These are phyloP conservation scores for Yamadazyma kanchanaburiensis DNA, from an alignment of 1,139 yeast species.

Conservation along the genomic window DNA sequence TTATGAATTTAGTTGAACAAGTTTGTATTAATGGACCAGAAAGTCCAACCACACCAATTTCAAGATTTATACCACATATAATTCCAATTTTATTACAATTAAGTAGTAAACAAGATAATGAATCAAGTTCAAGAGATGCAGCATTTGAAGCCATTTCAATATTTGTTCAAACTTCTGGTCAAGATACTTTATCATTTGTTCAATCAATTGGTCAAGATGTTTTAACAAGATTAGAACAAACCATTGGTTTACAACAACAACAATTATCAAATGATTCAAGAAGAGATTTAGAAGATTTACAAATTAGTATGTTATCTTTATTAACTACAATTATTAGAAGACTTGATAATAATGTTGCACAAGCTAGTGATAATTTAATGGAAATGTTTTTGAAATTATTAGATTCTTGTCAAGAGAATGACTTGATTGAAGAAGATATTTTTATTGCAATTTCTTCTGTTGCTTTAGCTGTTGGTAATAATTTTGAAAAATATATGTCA, in stretches of 20 bases:
- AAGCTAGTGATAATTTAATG: slow-evolving; percentile 85
- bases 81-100: slow-evolving; percentile 70
- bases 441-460: slow-evolving; percentile 89
- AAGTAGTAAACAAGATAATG: slow-evolving; percentile 74
- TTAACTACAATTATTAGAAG: slow-evolving; percentile 87
- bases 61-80: slow-evolving; percentile 66
- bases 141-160: slow-evolving; percentile 92
- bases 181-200: slow-evolving; percentile 65
- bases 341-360: slow-evolving; percentile 59
- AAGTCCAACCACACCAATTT: slow-evolving; percentile 59
- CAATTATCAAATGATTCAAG: slow-evolving; percentile 64
- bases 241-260: slow-evolving; percentile 42
- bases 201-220: slow-evolving; percentile 74
- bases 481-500: slow-evolving; percentile 73
- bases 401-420: slow-evolving; percentile 58
- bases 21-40: slow-evolving; percentile 58
- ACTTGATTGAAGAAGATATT: slow-evolving; percentile 90
- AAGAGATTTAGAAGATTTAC: slow-evolving; percentile 82
- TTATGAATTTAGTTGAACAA: slow-evolving; percentile 88
- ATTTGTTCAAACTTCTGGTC: slow-evolving; percentile 71
- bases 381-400: slow-evolving; percentile 70
- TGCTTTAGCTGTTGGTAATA: slow-evolving; percentile 71
- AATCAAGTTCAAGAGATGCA: slow-evolving; percentile 85
- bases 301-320: slow-evolving; percentile 79
- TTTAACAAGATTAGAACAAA: slow-evolving; percentile 62